Evolutionary conservation across 2,329 filamentous ascomycete genomes (phyloP), one percentile per base, ranked within the genome.

Genomic region (Paecilomyces dactylethromorphus): DNA sequence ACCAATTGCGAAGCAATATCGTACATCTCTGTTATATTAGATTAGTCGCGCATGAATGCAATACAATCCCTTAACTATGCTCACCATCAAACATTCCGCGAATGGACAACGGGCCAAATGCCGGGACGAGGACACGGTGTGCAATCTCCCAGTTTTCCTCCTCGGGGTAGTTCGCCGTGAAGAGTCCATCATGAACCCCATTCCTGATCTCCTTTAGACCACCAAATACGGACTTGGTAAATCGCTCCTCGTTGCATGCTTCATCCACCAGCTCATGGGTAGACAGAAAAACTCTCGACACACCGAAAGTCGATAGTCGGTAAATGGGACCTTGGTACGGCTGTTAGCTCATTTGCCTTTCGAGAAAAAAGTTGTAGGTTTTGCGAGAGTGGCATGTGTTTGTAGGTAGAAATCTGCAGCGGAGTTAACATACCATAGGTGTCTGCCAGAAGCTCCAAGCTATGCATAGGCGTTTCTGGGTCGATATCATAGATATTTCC

Each of bases 401-500:
- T 15, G 29, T 13, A 55, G n/a, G 22, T 32, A 21, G 15, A 35
- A 62, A 59, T 4, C 59, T 55, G 53, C 65, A 67, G 22, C 52
- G 54, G 3, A 61, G 55, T 53, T 66, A 32, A 65, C 74, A 64
- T 67, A 87, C 87, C 88, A 73, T 90, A 89, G 60, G 81, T 84
- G 49, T 89, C 82, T 24, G 85, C 83, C 54, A 91, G 75, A 11
- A 81, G 77, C 5, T 72, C 68, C 21, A 89, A 71, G 24, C 85
- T 84, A 22, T 79, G 74, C 2, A 84, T 69, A 0, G 87, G 83
- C 22, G 82, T 77, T n/a, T 82, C 80, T 0, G 79, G 72, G 59
- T 87, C 82, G 62, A 92, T 81, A 62, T 89, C 85, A 57, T 77
- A 75, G 31, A 88, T 68, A 64, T 91, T 88, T 29, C 88, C 88